These are phyloP conservation scores for Umbelopsis vinacea DNA, from an alignment of 192 early-diverging fungal genomes.

Conservation along the genomic window DNA sequence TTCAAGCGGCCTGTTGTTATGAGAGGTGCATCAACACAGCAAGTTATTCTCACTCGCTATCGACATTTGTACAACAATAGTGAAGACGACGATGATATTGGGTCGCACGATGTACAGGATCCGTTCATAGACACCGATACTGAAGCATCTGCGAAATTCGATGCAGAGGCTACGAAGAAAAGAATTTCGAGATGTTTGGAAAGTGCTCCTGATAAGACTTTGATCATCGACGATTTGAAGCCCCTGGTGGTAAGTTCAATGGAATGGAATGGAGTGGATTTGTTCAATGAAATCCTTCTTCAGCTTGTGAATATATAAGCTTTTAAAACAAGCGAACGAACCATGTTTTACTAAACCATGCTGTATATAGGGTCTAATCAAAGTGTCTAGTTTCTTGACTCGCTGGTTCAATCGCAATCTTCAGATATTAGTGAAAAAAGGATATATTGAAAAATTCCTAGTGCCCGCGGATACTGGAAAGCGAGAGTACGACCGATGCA, in stretches of 20 bases:
- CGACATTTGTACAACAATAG: too few relatives aligned
- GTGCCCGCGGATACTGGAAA: background rate
- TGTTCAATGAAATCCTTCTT: too few relatives aligned
- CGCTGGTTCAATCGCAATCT: conserved; percentile 8
- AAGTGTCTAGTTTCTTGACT: background rate
- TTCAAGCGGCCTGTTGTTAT: background rate
- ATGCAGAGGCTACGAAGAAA: background rate
- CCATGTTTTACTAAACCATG: too few relatives aligned
- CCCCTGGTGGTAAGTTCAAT: background rate
- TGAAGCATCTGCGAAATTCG: background rate
- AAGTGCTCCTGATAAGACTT: background rate
- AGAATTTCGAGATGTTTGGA: background rate
- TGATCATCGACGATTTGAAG: background rate
- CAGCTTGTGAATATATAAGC: too few relatives aligned
- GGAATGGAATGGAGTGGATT: too few relatives aligned
- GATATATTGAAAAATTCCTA: background rate
- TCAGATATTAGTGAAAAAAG: background rate
- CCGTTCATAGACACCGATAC: background rate
- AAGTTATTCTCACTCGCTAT: background rate
- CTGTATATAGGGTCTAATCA: background rate
- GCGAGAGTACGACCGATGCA: background rate
- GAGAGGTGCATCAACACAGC: background rate
- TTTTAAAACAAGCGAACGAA: too few relatives aligned
- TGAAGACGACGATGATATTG: background rate
- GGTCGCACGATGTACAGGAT: background rate